Percentiles rank a stretch among this genome's conserved stretches.
Evolutionary conservation across 768 basidiomycete species (phyloP).

Genomic region (Dioszegia aurantiaca): DNA sequence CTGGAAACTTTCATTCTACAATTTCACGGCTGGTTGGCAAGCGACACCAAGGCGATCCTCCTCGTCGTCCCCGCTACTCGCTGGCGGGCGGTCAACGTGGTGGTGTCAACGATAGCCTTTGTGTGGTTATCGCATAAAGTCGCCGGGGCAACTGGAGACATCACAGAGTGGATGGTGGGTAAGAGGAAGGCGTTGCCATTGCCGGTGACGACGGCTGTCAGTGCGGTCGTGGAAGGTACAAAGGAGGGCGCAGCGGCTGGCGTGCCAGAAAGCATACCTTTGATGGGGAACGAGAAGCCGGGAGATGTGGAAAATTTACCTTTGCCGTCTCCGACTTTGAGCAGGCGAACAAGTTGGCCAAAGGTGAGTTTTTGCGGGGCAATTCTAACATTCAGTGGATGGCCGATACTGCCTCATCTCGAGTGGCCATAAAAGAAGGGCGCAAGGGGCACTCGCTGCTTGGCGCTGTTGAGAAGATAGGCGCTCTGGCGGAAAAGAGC

Average conservation of each 20-base stretch:
- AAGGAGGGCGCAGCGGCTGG: conserved; percentile 34
- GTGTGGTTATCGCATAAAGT: conserved; percentile 75
- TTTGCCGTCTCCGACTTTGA: background rate
- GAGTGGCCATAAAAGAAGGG: conserved; percentile 14
- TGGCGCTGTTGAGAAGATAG: conserved; percentile 55
- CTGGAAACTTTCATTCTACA: conserved; percentile 90
- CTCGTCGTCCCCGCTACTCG: conserved; percentile 70
- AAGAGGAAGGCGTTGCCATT: conserved; percentile 30
- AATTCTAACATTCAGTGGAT: conserved; percentile 31
- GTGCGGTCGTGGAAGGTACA: conserved; percentile 31
- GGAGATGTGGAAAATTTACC: conserved; percentile 2
- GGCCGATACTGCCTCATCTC: conserved; percentile 31
- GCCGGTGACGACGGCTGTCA: conserved; percentile 36
- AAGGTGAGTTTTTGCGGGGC: conserved; percentile 17
- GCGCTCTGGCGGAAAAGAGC: conserved; percentile 54
- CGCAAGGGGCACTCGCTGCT: conserved; percentile 54
- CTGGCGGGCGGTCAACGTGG: conserved; percentile 74
- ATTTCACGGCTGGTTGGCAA: conserved; percentile 78
- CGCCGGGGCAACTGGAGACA: conserved; percentile 68
- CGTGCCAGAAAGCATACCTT: conserved; percentile 48
- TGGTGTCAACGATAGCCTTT: conserved; percentile 73
- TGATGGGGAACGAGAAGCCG: conserved; percentile 45
- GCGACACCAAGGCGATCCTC: conserved; percentile 76
- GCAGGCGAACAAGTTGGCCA: conserved; percentile 30
- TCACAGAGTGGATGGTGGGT: conserved; percentile 60